These are phyloP conservation scores for Diospyros kaki DNA, from an alignment of 148 eudicot species.

Conservation along the genomic window DNA sequence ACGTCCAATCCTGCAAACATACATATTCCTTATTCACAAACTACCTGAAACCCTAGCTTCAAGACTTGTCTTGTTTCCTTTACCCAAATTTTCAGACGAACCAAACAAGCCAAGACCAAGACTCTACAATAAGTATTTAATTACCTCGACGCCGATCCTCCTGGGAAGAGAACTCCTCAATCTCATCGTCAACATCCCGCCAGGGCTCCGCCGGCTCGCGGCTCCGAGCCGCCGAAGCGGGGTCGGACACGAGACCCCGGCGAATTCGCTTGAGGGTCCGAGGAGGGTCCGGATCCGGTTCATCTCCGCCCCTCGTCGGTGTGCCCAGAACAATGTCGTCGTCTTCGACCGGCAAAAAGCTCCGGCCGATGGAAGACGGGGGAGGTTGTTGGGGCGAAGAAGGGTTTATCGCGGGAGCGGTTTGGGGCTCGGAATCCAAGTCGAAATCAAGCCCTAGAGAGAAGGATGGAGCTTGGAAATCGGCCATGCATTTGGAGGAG, in stretches of 20 bases:
- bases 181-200: constrained; percentile 52
- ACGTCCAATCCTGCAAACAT: background rate
- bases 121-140: too few species aligned
- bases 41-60: background rate
- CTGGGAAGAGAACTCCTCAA: constrained; percentile 72
- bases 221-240: constrained; percentile 16
- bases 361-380: constrained; percentile 18
- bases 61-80: background rate
- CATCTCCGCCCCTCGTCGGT: constrained; percentile 34
- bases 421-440: constrained; percentile 33
- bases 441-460: constrained; percentile 82
- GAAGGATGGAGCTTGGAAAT: constrained; percentile 77
- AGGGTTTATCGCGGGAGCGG: background rate
- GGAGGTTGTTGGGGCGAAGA: constrained; percentile 2
- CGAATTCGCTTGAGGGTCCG: constrained; percentile 51
- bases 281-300: constrained; percentile 17
- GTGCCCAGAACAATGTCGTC: constrained; percentile 27
- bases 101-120: background rate
- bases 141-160: constrained; percentile 36
- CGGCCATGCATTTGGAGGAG: constrained; percentile 35
- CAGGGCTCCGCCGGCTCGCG: constrained; percentile 2
- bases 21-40: constrained; percentile 2
- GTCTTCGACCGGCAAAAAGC: constrained; percentile 14
- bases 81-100: background rate
- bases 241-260: constrained; percentile 28